Evolutionary conservation across 768 basidiomycete genomes (phyloP).

Genomic region (Russula emetica): DNA sequence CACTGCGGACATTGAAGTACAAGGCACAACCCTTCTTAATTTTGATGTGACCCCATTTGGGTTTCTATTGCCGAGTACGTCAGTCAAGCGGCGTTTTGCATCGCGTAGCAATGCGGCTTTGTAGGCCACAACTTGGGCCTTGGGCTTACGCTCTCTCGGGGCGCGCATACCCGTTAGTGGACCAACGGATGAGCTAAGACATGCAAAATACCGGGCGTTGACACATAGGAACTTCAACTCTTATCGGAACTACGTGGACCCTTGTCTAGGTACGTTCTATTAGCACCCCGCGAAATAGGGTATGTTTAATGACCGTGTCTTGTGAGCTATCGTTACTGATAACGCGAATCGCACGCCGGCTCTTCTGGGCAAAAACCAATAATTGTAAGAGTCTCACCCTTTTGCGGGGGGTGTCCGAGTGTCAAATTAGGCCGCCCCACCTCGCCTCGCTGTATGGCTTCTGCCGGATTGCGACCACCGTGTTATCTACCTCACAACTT

Average conservation of each 20-base stretch:
- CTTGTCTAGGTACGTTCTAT: background rate
- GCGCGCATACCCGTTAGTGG: too few species aligned
- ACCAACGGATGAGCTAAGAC: too few species aligned
- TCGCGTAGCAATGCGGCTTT: background rate
- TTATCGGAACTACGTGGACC: background rate
- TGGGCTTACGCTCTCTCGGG: too few species aligned
- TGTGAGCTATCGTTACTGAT: background rate
- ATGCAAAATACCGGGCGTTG: background rate
- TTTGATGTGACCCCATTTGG: background rate
- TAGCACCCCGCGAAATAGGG: background rate
- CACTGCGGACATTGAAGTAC: slow-evolving; percentile 3
- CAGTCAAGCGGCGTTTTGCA: background rate
- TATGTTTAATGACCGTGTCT: slow-evolving; percentile 4
- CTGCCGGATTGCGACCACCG: background rate
- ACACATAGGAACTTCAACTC: background rate
- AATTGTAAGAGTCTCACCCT: background rate
- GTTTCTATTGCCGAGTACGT: background rate
- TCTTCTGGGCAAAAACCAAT: background rate
- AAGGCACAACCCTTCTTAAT: background rate
- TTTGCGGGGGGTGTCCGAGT: background rate
- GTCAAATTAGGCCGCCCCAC: background rate
- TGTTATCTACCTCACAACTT: background rate
- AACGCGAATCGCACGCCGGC: background rate
- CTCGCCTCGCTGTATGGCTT: background rate
- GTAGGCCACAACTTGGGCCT: background rate